Evolutionary conservation across 495 filamentous ascomycete genomes (phyloP), one percentile per base, ranked within the genome.

Genomic region (Penicillium taxi): DNA sequence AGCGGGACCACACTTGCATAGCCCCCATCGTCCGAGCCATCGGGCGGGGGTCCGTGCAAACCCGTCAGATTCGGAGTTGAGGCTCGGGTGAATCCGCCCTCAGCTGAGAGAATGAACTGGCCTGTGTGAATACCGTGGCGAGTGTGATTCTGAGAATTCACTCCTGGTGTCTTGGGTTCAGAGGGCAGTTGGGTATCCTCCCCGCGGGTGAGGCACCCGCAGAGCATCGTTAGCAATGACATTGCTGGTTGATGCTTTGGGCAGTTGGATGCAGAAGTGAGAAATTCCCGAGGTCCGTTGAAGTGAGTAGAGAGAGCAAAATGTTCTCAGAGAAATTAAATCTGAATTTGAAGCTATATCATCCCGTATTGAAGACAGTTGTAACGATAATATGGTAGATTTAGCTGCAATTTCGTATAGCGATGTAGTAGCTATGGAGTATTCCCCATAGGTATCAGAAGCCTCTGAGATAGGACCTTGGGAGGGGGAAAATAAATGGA

Each of bases 51-150:
- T 9, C 43, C 45, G 42, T 35, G 39, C 22, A 6, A 21, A 27
- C 49, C 37, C 21, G 32, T 16, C 20, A 38, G 41, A 16, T 23
- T 37, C 23, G 41, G 19, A 19, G 25, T 40, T 17, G 41, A 37
- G 11, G 37, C 12, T 22, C 44, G 52, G 18, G 56, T 40, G 35
- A 58, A 54, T 6, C 49, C 38, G 9, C 53, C 53, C 9, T 45
- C 29, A 24, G 24, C 24, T 4, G 46, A 46, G 45, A 51, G 45
- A 23, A 21, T 50, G 35, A 50, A 48, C 28, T 20, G 37, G 18
- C 47, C 52, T 44, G 67, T 58, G 58, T 77, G 72, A 44, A 87
- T 75, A 12, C 74, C 69, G 39, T 73, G 37, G 31, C 37, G 41
- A 15, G 29, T 28, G 5, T 9, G 17, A 14, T 13, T 37, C 20